Evolutionary conservation across 176 grass and related monocot genomes (phyloP), one percentile per base, ranked within the genome.

Genomic region (Dactylis glomerata): DNA sequence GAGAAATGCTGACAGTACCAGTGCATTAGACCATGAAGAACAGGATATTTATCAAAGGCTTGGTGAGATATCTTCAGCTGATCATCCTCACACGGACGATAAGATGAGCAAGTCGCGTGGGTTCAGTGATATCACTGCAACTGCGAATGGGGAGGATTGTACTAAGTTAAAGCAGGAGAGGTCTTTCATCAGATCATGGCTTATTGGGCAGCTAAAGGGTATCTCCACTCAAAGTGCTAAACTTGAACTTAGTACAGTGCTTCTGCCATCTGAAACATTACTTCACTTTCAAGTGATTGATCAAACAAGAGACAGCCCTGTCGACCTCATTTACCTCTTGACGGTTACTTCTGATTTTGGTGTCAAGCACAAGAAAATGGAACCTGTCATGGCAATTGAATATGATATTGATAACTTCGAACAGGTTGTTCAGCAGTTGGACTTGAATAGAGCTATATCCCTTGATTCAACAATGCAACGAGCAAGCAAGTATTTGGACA

Each of bases 251-350:
- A 86, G 34, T 44, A 76, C 84, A 68, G 38, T 97, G 23, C 34
- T 97, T 88, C 79, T 97, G 46, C 74, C 95, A 62, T 82, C 84
- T 73, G 76, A 92, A 89, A 76, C 79, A 45, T 91, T 97, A 41
- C 92, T 97, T 63, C 95, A 97, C 73, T 91, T 94, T 75, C 88
- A 94, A 92, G 85, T 81, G 30, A 77, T 78, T 16, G 84, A 90
- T 88, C 79, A 83, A 77, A 89, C 87, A 70, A 86, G 45, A 82
- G 78, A 72, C 79, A 51, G 52, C 45, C 36, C 85, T 88, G 49
- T 76, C 73, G 88, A 97, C 73, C 72, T 92, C 26, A 67, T 94
- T 22, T 97, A 94, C 86, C 84, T 97, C 44, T 80, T 94, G 57
- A 82, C 71, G 26, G 42, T 89, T 86, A 70, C 79, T 79, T 92